Percentiles rank a stretch among this genome's conserved stretches.
Evolutionary conservation across 2,329 filamentous ascomycete species (phyloP).

Genomic region (Orbilia brochopaga): DNA sequence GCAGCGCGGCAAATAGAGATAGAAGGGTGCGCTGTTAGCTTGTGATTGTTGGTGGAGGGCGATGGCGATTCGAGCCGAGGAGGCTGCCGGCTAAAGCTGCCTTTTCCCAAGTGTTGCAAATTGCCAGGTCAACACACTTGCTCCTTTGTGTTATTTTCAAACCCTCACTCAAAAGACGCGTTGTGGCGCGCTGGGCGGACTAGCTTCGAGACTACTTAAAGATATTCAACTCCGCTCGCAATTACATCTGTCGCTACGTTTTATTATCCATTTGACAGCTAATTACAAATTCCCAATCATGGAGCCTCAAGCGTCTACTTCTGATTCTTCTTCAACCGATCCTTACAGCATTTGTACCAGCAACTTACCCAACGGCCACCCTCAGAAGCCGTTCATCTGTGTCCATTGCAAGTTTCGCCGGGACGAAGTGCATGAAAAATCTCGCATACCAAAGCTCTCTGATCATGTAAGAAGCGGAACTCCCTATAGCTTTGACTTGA

Average conservation of each 20-base stretch:
- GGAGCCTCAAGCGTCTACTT: too few relatives aligned
- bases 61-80: background rate
- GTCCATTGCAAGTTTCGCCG: conserved; percentile 7
- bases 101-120: conserved; percentile 6
- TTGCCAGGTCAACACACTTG: conserved; percentile 11
- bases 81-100: conserved; percentile 13
- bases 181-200: background rate
- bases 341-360: background rate
- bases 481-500: background rate
- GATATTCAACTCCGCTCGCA: too few relatives aligned
- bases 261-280: too few relatives aligned
- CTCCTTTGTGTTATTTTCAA: background rate
- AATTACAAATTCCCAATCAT: too few relatives aligned
- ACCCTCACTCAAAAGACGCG: background rate
- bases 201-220: too few relatives aligned
- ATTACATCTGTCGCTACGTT: too few relatives aligned
- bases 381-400: conserved; percentile 10
- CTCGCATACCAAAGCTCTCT: conserved; percentile 17
- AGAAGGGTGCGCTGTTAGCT: background rate
- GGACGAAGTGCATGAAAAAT: conserved; percentile 5
- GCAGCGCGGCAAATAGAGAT: background rate
- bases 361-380: conserved; percentile 1
- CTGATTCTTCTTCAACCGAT: background rate
- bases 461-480: background rate
- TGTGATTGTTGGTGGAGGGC: background rate